A percentile compares a stretch with the other conserved stretches of the same genome.
phyloP scores from a whole-genome alignment of 2,329 filamentous ascomycete species.

The Pyrenophora tritici-repentis region DNA sequence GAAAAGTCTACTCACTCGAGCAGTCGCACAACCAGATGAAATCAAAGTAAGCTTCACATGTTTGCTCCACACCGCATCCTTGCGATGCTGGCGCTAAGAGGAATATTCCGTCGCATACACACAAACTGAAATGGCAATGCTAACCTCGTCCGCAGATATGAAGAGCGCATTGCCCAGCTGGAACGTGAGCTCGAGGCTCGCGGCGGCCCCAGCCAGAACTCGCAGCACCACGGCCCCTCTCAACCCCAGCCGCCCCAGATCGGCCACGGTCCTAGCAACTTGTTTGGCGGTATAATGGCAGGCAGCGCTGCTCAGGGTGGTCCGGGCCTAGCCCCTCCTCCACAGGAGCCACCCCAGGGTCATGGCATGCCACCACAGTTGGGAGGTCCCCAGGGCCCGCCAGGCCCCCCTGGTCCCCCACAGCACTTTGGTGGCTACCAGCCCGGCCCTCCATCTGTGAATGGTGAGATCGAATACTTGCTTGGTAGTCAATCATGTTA shows the following conservation, averaged over 20 bases:
- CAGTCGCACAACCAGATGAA: slow-evolving; percentile 87
- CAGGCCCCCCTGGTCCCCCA: slow-evolving; percentile 64
- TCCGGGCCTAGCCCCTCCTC: slow-evolving; percentile 76
- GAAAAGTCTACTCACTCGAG: slow-evolving; percentile 92
- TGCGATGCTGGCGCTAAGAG: too few relatives aligned
- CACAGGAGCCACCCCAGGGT: slow-evolving; percentile 64
- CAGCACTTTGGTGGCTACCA: slow-evolving; percentile 74
- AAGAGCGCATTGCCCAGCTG: slow-evolving; percentile 84
- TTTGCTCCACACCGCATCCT: neutral
- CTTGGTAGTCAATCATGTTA: slow-evolving; percentile 7
- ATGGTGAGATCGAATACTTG: slow-evolving; percentile 55
- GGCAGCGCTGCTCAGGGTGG: slow-evolving; percentile 82
- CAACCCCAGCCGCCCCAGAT: slow-evolving; percentile 85
- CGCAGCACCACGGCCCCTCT: slow-evolving; percentile 77
- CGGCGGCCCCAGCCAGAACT: slow-evolving; percentile 69
- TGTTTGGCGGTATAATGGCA: slow-evolving; percentile 96
- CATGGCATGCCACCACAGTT: slow-evolving; percentile 65
- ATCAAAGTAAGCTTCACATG: slow-evolving; percentile 70
- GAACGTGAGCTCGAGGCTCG: slow-evolving; percentile 83
- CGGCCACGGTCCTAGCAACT: slow-evolving; percentile 83
- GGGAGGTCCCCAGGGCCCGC: slow-evolving; percentile 75
- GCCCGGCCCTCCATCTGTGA: slow-evolving; percentile 65
- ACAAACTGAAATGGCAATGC: neutral
- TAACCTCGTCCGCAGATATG: slow-evolving; percentile 69
- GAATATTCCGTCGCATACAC: too few relatives aligned